Percentiles rank a stretch among this genome's conserved stretches.
These are phyloP conservation scores for Thermoascus crustaceus DNA, from an alignment of 2,329 filamentous ascomycete genomes.

Conservation along the genomic window DNA sequence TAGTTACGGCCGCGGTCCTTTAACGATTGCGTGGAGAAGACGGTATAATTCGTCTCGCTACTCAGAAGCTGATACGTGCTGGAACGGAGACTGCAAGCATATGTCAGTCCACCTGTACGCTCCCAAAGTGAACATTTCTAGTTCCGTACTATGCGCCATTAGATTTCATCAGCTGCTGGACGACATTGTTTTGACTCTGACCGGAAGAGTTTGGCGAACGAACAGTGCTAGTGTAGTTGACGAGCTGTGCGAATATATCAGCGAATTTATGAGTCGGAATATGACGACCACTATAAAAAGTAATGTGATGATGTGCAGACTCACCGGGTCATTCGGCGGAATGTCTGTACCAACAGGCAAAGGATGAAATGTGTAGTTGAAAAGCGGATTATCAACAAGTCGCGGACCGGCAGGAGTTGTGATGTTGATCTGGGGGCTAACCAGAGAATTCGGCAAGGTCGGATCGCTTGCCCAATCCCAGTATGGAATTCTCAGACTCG, in stretches of 20 bases:
- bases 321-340: slow-evolving; percentile 7
- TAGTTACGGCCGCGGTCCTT: slow-evolving; percentile 10
- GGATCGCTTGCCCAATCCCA: slow-evolving; percentile 43
- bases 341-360: slow-evolving; percentile 8
- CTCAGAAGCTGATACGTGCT: slow-evolving; percentile 22
- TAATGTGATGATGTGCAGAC: background rate
- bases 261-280: slow-evolving; percentile 2
- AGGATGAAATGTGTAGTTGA: slow-evolving; percentile 33
- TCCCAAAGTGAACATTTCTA: background rate
- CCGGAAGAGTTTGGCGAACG: slow-evolving; percentile 12
- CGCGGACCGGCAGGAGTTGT: slow-evolving; percentile 33
- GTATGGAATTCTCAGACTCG: slow-evolving; percentile 39
- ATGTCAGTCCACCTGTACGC: background rate
- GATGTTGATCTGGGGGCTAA: slow-evolving; percentile 32
- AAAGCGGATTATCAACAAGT: slow-evolving; percentile 39
- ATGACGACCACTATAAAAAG: background rate
- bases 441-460: slow-evolving; percentile 29
- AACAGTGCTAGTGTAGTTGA: slow-evolving; percentile 10
- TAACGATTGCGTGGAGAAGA: slow-evolving; percentile 15
- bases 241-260: slow-evolving; percentile 6
- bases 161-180: slow-evolving; percentile 11
- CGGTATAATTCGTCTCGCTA: slow-evolving; percentile 18
- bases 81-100: slow-evolving; percentile 12
- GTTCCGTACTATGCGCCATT: slow-evolving; percentile 16
- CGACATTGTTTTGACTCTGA: slow-evolving; percentile 8